Base-by-base conservation (phyloP, 768 basidiomycete genomes). In the Exidia glandulosa region DNA sequence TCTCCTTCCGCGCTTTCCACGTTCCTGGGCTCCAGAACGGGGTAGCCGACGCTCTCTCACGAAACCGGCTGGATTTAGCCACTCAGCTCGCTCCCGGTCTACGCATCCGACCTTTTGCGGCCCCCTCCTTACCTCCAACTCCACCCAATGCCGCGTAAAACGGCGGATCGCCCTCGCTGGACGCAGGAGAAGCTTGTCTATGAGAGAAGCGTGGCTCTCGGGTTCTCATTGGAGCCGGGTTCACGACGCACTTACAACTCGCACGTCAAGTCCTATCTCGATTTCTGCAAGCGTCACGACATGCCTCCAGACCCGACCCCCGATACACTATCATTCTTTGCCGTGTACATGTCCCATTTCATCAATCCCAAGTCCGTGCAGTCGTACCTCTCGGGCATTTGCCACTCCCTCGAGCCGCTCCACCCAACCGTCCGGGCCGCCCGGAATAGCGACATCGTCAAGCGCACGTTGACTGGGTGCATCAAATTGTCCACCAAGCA, bases 321-420 rank as follows among this genome's bases (percentile, higher is more conserved):
- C 2, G 70, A 77, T 48, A 76, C 75, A 0, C 65, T 79, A 2
- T 68, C 67, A 4, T 70, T 73, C 19, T 79, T 62, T 60, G 64
- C 66, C 3, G 69, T 71, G 1, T 77, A 65, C 63, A 74, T 73
- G 69, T 72, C 59, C 2, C 63, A 66, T 32, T 70, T 74, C 61
- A 76, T 78, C 54, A 65, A 72, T 33, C 74, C 76, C 0, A 32
- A 59, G 9, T 76, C 74, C 0, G 72, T 77, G 19, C 56, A 56
- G 41, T 57, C 69, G 1, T 77, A 77, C 62, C 66, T 79, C 7
- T 72, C 74, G 1, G 75, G 76, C 16, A 74, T 76, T 13, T 69
- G 69, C 59, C 68, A 68, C 32, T 65, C 69, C 47, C 68, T 77
- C 3, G 67, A 74, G 57, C 50, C 63, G 0, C 60, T 62, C 33